A percentile compares a stretch with the other conserved stretches of the same genome.
Evolutionary conservation across 1,284 basidiomycete species (phyloP).

Genomic region (Ganoderma resinaceum): DNA sequence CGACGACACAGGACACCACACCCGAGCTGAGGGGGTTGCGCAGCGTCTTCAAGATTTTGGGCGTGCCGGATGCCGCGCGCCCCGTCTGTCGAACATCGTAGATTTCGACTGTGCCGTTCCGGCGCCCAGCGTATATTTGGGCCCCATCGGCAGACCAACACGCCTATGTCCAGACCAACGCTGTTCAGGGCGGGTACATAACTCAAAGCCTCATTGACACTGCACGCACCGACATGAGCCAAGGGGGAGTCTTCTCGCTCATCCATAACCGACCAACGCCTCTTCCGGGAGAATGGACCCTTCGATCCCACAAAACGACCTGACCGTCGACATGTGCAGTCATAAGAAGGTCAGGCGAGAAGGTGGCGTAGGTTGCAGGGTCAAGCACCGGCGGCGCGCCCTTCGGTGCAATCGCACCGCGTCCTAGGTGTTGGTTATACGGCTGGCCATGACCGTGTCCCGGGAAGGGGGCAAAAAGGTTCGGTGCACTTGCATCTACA

Average conservation of each 20-base stretch:
- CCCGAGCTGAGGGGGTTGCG: conserved; percentile 91
- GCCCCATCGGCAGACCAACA: conserved; percentile 92
- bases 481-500: conserved; percentile 37
- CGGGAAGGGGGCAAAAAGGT: conserved; percentile 10
- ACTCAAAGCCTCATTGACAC: background rate
- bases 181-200: background rate
- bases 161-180: conserved; percentile 59
- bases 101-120: conserved; percentile 92
- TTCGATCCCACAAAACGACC: conserved; percentile 89
- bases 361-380: conserved; percentile 62
- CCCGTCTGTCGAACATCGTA: conserved; percentile 89
- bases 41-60: conserved; percentile 81
- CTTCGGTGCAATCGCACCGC: conserved; percentile 53
- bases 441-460: conserved; percentile 16
- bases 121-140: conserved; percentile 90
- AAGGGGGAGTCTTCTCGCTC: conserved; percentile 92
- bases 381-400: conserved; percentile 79
- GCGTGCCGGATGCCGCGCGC: conserved; percentile 56
- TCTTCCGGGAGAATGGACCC: conserved; percentile 66
- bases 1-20: conserved; percentile 88
- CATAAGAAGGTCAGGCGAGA: conserved; percentile 87
- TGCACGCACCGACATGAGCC: conserved; percentile 87
- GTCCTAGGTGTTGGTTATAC: conserved; percentile 22
- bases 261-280: conserved; percentile 88
- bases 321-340: conserved; percentile 94